Evolutionary conservation across 441 rosid genomes (phyloP), one percentile per base, ranked within the genome.

Genomic region (Macaranga tanarius): DNA sequence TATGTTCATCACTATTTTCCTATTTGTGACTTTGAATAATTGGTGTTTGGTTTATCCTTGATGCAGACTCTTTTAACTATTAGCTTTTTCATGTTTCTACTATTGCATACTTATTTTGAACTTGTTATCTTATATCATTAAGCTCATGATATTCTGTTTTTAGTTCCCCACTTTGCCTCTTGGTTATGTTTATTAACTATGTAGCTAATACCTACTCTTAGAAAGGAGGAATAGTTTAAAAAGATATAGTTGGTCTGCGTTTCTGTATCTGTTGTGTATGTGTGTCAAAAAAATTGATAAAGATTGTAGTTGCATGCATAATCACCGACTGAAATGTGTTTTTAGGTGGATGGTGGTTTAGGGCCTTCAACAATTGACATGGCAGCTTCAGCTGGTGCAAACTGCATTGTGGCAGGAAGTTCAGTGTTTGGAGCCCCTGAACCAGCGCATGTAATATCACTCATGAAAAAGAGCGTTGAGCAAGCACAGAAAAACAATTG

Each of bases 321-420:
- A 25, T 25, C 7, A 23, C 52, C 5, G 40, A 34, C 34, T 50
- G n/a, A 71, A 42, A 9, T 6, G 55, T 61, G 23, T 15, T 75
- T 55, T 74, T 23, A 89, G 95, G 98, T 94, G 22, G 97, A 92
- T 75, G 97, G 99, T 12, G 97, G 99, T 40, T 86, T 94, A 73
- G 97, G 99, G 62, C 97, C 97, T 77, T 90, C 93, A 16, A 92
- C 97, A 10, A 92, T 94, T n/a, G 90, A 81, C 5, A 22, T 72
- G 76, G 97, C 97, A 15, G 92, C 99, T 70, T 83, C 87, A 64
- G 99, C 97, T 0, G 97, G 99, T n/a, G 99, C 99, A 47, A 94
- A 94, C 86, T 94, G 97, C 87, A 92, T 94, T 2, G 97, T 94
- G 7, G 97, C 97, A 0, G 97, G 99, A 76, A 94, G 97, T 78